Conservation (phyloP, 352 stramenopile genomes). For the Globisporangium sylvaticum region DNA sequence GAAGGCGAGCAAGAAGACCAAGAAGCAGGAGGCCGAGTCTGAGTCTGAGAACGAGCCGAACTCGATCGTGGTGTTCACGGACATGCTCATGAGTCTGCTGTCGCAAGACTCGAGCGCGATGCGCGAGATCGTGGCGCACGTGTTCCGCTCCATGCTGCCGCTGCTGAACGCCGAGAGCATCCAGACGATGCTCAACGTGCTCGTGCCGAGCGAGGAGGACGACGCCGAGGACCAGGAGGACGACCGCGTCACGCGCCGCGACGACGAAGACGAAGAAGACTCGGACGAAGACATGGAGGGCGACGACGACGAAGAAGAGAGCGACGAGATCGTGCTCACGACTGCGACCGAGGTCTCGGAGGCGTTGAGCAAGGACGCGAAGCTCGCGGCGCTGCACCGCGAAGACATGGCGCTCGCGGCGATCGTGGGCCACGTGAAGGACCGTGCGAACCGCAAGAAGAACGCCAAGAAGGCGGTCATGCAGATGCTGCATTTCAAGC, state of each 20-base stretch:
- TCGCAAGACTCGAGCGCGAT: conserved; percentile 80
- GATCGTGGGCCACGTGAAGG: conserved; percentile 75
- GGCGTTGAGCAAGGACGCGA: conserved; percentile 55
- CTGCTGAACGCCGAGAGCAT: conserved; percentile 58
- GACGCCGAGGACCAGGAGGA: conserved; percentile 30
- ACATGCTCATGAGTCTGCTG: conserved; percentile 80
- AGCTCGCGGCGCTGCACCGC: conserved; percentile 62
- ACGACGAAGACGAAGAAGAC: conserved; percentile 28
- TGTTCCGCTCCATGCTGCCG: conserved; percentile 71
- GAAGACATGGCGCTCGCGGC: conserved; percentile 78
- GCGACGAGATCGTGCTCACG: conserved; percentile 59
- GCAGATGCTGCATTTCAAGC: conserved; percentile 81
- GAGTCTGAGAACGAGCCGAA: conserved; percentile 23
- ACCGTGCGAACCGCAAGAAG: conserved; percentile 72
- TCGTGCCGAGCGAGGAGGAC: conserved; percentile 36
- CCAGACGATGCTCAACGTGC: conserved; percentile 67
- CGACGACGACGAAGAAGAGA: conserved; percentile 36
- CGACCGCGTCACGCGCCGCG: conserved; percentile 22
- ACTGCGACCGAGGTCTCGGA: conserved; percentile 59
- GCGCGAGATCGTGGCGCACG: conserved; percentile 79
- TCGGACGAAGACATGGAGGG: conserved; percentile 43
- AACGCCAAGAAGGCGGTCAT: conserved; percentile 61
- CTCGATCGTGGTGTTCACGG: conserved; percentile 72
- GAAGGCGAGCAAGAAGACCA: conserved; percentile 20
- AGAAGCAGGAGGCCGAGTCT: conserved; percentile 21